Evolutionary conservation across 2,329 filamentous ascomycete genomes (phyloP).

Genomic region (Daldinia sp.): DNA sequence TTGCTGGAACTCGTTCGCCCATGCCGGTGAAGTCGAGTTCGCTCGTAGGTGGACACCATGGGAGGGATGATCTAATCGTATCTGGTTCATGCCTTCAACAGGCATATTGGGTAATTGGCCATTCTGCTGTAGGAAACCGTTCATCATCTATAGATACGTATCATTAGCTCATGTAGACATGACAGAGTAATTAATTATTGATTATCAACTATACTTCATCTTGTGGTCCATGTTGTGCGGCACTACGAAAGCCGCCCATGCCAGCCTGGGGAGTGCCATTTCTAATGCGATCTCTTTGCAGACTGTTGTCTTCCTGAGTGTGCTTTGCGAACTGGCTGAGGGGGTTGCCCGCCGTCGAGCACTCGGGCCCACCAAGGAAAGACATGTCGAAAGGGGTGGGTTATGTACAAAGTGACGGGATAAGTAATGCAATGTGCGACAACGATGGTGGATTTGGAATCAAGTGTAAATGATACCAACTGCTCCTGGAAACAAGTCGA

Average conservation of each 20-base stretch:
- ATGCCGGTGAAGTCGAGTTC: conserved; percentile 66
- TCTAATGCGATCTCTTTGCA: conserved; percentile 90
- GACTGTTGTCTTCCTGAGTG: conserved; percentile 93
- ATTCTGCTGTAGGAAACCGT: conserved; percentile 88
- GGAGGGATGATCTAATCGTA: conserved; percentile 61
- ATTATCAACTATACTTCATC: conserved; percentile 70
- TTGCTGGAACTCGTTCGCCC: conserved; percentile 64
- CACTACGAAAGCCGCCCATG: conserved; percentile 82
- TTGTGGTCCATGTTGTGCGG: conserved; percentile 75
- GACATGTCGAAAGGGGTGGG: conserved; percentile 73
- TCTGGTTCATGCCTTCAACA: conserved; percentile 59
- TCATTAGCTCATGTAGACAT: conserved; percentile 45
- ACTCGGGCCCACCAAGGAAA: conserved; percentile 90
- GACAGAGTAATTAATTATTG: not conserved
- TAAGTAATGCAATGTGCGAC: not conserved
- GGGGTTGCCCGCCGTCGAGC: conserved; percentile 95
- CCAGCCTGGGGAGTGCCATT: conserved; percentile 77
- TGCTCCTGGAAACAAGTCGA: conserved; percentile 9
- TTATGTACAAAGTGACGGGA: not conserved
- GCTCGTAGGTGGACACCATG: conserved; percentile 66
- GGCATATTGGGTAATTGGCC: conserved; percentile 68
- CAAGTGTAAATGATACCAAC: not conserved
- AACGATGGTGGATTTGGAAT: not conserved
- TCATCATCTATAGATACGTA: conserved; percentile 77
- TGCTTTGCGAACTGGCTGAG: conserved; percentile 98